Conservation (phyloP, 768 basidiomycete species). For the Suillus placidus region DNA sequence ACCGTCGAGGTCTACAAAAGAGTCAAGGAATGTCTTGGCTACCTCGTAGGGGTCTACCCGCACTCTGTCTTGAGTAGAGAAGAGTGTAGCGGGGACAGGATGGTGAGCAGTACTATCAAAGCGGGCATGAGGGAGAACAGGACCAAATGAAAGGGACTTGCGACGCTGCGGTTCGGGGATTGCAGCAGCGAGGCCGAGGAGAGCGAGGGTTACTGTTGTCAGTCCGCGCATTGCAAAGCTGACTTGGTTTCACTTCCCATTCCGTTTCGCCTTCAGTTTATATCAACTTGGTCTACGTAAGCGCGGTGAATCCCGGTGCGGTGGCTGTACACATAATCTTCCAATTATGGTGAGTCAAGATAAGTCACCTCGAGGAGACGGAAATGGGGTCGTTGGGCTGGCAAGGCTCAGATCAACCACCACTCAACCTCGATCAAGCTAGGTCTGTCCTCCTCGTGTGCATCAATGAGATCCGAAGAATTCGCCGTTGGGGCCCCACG, state of each 20-base stretch:
- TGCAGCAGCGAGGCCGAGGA: slow-evolving; percentile 58
- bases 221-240: slow-evolving; percentile 58
- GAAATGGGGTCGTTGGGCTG: background rate
- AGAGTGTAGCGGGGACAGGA: slow-evolving; percentile 41
- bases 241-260: background rate
- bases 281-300: background rate
- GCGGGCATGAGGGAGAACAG: slow-evolving; percentile 70
- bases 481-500: background rate
- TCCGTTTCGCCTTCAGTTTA: background rate
- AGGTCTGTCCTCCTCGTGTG: background rate
- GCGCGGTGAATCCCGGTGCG: background rate
- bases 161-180: slow-evolving; percentile 42
- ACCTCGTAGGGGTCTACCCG: slow-evolving; percentile 57
- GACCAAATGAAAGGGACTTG: slow-evolving; percentile 92
- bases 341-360: slow-evolving; percentile 1
- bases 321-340: slow-evolving; percentile 4
- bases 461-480: slow-evolving; percentile 2
- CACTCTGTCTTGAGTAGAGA: slow-evolving; percentile 40
- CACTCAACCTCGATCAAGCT: background rate
- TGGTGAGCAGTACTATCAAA: slow-evolving; percentile 47
- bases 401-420: background rate
- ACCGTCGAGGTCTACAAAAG: slow-evolving; percentile 39
- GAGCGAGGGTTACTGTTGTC: slow-evolving; percentile 60
- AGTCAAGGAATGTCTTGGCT: slow-evolving; percentile 60
- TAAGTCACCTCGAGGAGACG: slow-evolving; percentile 7